Evolutionary conservation across 495 filamentous ascomycete species (phyloP).

Genomic region (Saxophila tyrrhenica): DNA sequence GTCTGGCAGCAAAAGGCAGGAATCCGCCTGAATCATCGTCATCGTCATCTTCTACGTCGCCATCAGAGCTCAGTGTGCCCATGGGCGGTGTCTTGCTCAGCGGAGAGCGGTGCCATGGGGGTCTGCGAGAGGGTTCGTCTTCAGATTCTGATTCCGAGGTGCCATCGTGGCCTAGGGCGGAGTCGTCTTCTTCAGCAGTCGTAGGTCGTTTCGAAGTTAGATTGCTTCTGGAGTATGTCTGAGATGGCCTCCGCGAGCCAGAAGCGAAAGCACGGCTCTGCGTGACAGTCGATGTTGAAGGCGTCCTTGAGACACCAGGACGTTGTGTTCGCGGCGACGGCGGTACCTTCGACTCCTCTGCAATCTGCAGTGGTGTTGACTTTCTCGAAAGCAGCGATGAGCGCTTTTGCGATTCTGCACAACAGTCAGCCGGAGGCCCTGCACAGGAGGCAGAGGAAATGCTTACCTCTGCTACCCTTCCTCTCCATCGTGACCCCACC

Average conservation of each 20-base stretch:
- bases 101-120: slow-evolving; percentile 35
- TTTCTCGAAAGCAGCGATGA: neutral
- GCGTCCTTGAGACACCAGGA: slow-evolving; percentile 31
- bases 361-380: neutral
- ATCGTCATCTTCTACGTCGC: slow-evolving; percentile 40
- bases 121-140: slow-evolving; percentile 22
- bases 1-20: slow-evolving; percentile 45
- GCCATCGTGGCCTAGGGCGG: slow-evolving; percentile 25
- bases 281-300: slow-evolving; percentile 36
- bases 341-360: neutral
- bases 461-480: slow-evolving; percentile 40
- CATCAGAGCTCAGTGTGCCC: slow-evolving; percentile 18
- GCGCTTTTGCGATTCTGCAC: slow-evolving; percentile 10
- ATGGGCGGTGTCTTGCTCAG: slow-evolving; percentile 23
- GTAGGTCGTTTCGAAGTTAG: neutral
- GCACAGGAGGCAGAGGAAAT: slow-evolving; percentile 25
- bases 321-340: neutral
- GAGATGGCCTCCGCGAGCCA: neutral
- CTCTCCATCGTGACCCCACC: slow-evolving; percentile 48
- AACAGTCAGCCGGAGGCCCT: neutral
- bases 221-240: neutral
- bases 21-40: slow-evolving; percentile 52
- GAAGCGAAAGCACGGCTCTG: slow-evolving; percentile 24
- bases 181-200: slow-evolving; percentile 10
- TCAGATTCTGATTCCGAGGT: slow-evolving; percentile 34